phyloP scores from a whole-genome alignment of 192 early-diverging fungal species.

The Gonapodya sp. region DNA sequence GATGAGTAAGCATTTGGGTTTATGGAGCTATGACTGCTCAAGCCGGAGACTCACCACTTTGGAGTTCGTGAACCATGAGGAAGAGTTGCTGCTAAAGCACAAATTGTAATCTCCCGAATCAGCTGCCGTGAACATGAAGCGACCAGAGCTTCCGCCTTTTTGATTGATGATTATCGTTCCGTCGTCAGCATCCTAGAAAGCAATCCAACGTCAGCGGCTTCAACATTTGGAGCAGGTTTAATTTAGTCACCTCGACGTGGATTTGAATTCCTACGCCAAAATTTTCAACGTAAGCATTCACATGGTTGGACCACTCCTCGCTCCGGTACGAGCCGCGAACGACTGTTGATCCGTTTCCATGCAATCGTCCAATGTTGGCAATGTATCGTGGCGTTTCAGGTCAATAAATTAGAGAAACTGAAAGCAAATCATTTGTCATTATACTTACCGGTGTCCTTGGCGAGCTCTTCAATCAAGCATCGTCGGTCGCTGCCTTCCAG shows the following conservation, averaged over 20 bases:
- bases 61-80: slow-evolving; percentile 46
- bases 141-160: slow-evolving; percentile 59
- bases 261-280: slow-evolving; percentile 57
- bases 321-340: slow-evolving; percentile 58
- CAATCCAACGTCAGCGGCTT: slow-evolving; percentile 13
- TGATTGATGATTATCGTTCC: slow-evolving; percentile 63
- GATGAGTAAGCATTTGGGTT: neutral
- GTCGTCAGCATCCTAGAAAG: slow-evolving; percentile 14
- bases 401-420: neutral
- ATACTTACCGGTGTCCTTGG: slow-evolving; percentile 54
- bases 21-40: neutral
- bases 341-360: too few relatives aligned
- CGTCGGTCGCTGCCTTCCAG: slow-evolving; percentile 76
- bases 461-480: slow-evolving; percentile 93
- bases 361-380: too few relatives aligned
- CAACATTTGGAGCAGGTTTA: slow-evolving; percentile 27
- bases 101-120: slow-evolving; percentile 85
- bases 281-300: slow-evolving; percentile 45
- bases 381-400: neutral
- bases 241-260: slow-evolving; percentile 48
- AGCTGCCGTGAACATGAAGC: slow-evolving; percentile 84
- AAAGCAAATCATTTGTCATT: neutral
- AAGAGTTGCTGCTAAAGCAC: slow-evolving; percentile 52
- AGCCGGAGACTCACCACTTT: slow-evolving; percentile 40
- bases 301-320: slow-evolving; percentile 46